phyloP scores from a whole-genome alignment of 148 eudicot genomes.

The Amaranthus cruentus region DNA sequence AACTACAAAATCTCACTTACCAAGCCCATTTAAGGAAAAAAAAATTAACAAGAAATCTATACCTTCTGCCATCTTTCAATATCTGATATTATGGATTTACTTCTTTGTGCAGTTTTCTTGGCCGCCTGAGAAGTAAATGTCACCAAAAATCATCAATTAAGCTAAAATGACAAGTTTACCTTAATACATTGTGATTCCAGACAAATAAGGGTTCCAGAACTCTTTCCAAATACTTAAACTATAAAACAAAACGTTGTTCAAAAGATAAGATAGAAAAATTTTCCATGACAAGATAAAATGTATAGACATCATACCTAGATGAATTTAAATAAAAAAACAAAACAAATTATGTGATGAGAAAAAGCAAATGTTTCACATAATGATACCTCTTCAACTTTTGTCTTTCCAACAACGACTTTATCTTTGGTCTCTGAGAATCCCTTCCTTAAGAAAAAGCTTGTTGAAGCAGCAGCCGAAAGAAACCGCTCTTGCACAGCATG shows the following conservation, averaged over 20 bases:
- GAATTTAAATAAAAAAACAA: neutral
- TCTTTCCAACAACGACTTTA: constrained; percentile 81
- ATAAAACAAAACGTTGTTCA: too few species aligned
- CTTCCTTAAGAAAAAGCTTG: constrained; percentile 70
- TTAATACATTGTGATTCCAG: neutral
- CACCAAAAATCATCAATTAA: constrained; percentile 10
- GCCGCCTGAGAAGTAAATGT: constrained; percentile 59
- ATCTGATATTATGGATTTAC: constrained; percentile 76
- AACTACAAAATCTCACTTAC: constrained; percentile 14
- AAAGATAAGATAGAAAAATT: too few species aligned
- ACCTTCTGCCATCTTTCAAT: constrained; percentile 99
- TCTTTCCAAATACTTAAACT: neutral
- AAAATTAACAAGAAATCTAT: neutral
- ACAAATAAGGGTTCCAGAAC: neutral
- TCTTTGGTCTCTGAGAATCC: constrained; percentile 90
- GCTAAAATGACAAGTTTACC: neutral
- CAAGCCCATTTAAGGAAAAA: constrained; percentile 4
- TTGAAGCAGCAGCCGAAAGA: constrained; percentile 88
- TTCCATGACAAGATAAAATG: too few species aligned
- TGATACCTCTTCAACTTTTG: constrained; percentile 88
- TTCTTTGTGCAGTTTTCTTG: constrained; percentile 85
- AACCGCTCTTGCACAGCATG: constrained; percentile 91
- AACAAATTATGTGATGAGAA: neutral
- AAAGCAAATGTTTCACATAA: neutral
- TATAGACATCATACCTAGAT: too few species aligned